Percentiles rank a stretch among this genome's conserved stretches.
Conservation (phyloP, 257 asterid genomes). For the Fraxinus cuspidata region DNA sequence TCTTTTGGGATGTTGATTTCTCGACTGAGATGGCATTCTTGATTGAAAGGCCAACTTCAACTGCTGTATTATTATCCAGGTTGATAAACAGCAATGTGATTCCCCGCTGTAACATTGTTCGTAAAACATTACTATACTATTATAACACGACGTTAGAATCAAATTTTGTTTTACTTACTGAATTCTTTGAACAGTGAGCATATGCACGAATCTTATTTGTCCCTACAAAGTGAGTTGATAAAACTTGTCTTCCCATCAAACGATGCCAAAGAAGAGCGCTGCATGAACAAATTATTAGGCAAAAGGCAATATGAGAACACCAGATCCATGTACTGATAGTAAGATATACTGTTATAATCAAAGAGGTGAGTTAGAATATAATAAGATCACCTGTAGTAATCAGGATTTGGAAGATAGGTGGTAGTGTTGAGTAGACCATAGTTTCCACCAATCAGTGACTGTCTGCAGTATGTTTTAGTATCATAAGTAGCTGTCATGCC, state of each 20-base stretch:
- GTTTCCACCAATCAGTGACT: constrained; percentile 85
- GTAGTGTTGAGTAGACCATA: constrained; percentile 76
- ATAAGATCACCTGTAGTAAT: constrained; percentile 67
- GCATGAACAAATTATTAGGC: constrained; percentile 19
- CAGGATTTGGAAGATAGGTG: constrained; percentile 78
- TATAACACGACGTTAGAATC: background rate
- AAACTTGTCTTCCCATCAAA: constrained; percentile 72
- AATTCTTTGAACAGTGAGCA: constrained; percentile 72
- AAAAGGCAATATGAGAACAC: background rate
- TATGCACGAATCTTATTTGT: constrained; percentile 65
- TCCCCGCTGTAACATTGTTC: constrained; percentile 48
- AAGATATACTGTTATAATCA: background rate
- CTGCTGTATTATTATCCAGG: constrained; percentile 55
- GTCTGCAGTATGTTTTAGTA: constrained; percentile 84
- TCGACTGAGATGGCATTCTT: constrained; percentile 34
- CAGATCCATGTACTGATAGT: background rate
- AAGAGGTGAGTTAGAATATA: too few species aligned
- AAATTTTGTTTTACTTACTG: constrained; percentile 45
- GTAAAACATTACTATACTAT: background rate
- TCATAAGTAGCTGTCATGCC: constrained; percentile 78
- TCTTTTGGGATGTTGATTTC: constrained; percentile 22
- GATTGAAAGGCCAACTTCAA: constrained; percentile 47
- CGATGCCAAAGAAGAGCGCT: constrained; percentile 97
- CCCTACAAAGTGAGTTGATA: constrained; percentile 57
- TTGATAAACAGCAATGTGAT: constrained; percentile 75